Conservation (phyloP, 805 yeast genomes). For the Wickerhamiella qilinensis region DNA sequence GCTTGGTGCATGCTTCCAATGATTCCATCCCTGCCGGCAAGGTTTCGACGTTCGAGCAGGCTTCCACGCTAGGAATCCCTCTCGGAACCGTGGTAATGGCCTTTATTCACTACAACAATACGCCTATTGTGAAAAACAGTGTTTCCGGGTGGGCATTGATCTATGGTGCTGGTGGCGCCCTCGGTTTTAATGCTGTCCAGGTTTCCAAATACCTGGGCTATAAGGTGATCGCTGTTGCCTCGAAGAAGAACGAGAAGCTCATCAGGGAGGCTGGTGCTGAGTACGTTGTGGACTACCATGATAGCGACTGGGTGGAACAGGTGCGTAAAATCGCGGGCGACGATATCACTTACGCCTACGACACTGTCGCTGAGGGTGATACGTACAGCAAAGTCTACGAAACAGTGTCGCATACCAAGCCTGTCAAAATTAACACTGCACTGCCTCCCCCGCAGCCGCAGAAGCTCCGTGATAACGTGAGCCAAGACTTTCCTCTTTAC, state of each 20-base stretch:
- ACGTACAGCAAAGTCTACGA: constrained; percentile 9
- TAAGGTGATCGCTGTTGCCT: constrained; percentile 35
- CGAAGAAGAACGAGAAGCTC: constrained; percentile 28
- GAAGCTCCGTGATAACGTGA: constrained; percentile 1
- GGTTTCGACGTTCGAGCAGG: constrained; percentile 41
- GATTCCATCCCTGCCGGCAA: constrained; percentile 25
- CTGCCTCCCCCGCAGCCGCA: neutral
- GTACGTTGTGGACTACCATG: constrained; percentile 31
- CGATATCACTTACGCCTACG: constrained; percentile 15
- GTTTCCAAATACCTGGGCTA: constrained; percentile 35
- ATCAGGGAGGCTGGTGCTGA: constrained; percentile 36
- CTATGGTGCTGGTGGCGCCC: constrained; percentile 42
- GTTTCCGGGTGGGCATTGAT: constrained; percentile 13
- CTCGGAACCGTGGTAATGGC: constrained; percentile 32
- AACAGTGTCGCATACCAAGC: constrained; percentile 1
- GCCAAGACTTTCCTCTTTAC: constrained; percentile 7
- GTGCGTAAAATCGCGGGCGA: constrained; percentile 20
- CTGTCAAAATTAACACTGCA: constrained; percentile 3
- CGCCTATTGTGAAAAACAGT: constrained; percentile 20
- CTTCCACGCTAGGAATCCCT: constrained; percentile 42
- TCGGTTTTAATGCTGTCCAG: constrained; percentile 45
- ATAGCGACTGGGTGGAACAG: constrained; percentile 29
- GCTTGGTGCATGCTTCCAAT: constrained; percentile 10
- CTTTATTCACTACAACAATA: constrained; percentile 20
- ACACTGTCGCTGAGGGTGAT: constrained; percentile 12